Evolutionary conservation across 768 basidiomycete species (phyloP).

Genomic region (Auricularia cornea): DNA sequence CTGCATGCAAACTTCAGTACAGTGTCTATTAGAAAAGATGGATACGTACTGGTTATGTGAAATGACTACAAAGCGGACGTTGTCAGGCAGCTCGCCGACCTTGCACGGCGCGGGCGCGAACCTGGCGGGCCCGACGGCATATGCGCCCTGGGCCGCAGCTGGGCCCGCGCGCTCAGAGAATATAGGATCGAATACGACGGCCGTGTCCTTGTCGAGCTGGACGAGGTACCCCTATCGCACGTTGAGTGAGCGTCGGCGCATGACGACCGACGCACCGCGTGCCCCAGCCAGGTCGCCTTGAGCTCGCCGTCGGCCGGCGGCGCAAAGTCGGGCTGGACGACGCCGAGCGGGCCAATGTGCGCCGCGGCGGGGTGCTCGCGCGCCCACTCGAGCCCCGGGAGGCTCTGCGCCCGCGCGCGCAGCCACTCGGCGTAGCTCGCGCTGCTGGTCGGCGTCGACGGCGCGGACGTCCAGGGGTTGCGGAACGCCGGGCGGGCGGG

Average conservation of each 20-base stretch:
- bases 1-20: constrained; percentile 12
- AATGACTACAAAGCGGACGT: constrained; percentile 29
- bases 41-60: constrained; percentile 37
- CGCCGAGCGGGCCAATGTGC: constrained; percentile 10
- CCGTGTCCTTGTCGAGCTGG: constrained; percentile 17
- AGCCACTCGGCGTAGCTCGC: not conserved
- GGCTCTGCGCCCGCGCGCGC: not conserved
- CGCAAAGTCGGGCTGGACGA: constrained; percentile 21
- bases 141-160: constrained; percentile 18
- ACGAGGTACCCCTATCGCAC: constrained; percentile 21
- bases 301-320: constrained; percentile 8
- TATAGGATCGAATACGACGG: constrained; percentile 35
- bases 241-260: not conserved
- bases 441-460: not conserved
- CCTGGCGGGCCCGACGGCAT: constrained; percentile 21
- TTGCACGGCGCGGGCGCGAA: constrained; percentile 28
- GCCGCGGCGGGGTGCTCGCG: constrained; percentile 6
- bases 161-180: constrained; percentile 28
- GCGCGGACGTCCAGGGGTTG: not conserved
- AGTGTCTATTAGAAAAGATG: not conserved
- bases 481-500: not conserved
- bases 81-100: constrained; percentile 29
- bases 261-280: constrained; percentile 22
- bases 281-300: constrained; percentile 30
- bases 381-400: constrained; percentile 9